Conservation (phyloP, 2,329 filamentous ascomycete genomes). For the Biscogniauxia mediterranea region DNA sequence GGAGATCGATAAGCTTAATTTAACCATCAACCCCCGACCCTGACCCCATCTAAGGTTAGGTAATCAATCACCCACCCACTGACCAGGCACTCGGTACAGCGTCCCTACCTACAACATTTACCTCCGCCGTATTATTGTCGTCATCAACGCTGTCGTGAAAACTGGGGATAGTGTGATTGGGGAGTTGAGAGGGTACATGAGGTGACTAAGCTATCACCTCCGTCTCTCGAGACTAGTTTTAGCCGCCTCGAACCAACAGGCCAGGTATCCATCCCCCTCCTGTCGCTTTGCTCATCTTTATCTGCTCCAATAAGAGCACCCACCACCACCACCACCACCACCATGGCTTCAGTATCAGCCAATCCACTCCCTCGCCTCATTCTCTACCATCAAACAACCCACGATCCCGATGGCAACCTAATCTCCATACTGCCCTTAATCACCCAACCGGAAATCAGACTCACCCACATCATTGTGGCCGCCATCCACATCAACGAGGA, state of each 20-base stretch:
- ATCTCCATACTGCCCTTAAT: conserved; percentile 44
- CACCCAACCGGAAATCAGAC: conserved; percentile 34
- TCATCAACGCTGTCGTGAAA: not conserved
- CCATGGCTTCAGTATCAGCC: conserved; percentile 21
- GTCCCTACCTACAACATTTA: no score
- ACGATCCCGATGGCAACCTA: conserved; percentile 35
- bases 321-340: not conserved
- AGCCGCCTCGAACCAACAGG: no score
- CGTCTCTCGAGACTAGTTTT: not conserved
- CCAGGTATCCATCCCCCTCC: not conserved
- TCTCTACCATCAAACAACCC: conserved; percentile 41
- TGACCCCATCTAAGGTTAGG: not conserved
- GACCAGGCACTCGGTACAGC: not conserved
- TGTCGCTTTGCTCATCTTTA: not conserved
- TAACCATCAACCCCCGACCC: not conserved
- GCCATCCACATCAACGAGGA: conserved; percentile 74
- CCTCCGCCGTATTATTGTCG: no score
- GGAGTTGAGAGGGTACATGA: not conserved
- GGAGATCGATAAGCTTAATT: not conserved
- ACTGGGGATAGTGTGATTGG: not conserved
- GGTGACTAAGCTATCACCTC: not conserved
- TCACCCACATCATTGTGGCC: conserved; percentile 75
- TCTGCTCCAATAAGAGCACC: no score
- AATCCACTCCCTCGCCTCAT: conserved; percentile 27
- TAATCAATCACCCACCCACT: not conserved